A percentile compares a stretch with the other conserved stretches of the same genome.
Conservation (phyloP, 768 basidiomycete species). For the Lactarius trivialis region DNA sequence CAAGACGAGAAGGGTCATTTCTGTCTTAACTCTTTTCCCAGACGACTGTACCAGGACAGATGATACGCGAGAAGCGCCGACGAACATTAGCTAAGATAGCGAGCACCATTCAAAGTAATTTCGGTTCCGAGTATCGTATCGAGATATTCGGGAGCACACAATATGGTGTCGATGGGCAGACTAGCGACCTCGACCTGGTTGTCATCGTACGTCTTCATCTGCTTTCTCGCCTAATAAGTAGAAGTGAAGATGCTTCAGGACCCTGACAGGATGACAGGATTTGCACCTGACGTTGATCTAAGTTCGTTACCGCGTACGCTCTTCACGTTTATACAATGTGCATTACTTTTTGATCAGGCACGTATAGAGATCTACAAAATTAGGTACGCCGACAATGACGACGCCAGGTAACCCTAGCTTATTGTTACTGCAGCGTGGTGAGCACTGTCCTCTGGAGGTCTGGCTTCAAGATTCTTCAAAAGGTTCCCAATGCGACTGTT, state of each 20-base stretch:
- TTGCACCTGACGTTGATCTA: conserved; percentile 26
- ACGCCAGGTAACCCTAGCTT: background rate
- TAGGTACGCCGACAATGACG: conserved; percentile 20
- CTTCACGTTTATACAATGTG: background rate
- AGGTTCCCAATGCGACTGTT: conserved; percentile 29
- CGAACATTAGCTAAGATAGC: conserved; percentile 12
- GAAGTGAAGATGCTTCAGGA: conserved; percentile 29
- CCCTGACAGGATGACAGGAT: conserved; percentile 27
- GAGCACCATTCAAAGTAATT: conserved; percentile 22
- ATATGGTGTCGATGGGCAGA: conserved; percentile 38
- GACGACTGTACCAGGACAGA: background rate
- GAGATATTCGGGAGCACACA: conserved; percentile 44
- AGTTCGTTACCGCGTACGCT: conserved; percentile 29
- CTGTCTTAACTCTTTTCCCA: background rate
- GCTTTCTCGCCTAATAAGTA: background rate
- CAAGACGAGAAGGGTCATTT: background rate
- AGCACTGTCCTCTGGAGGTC: conserved; percentile 29
- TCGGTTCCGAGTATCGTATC: conserved; percentile 33
- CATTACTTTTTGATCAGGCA: background rate
- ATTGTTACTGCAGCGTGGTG: conserved; percentile 24
- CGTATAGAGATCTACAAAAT: conserved; percentile 30
- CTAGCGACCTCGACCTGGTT: conserved; percentile 48
- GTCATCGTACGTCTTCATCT: conserved; percentile 38
- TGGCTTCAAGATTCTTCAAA: conserved; percentile 30
- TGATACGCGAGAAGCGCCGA: conserved; percentile 8